A percentile compares a stretch with the other conserved stretches of the same genome.
Evolutionary conservation across 495 filamentous ascomycete species (phyloP).

Genomic region (Neurospora africana): DNA sequence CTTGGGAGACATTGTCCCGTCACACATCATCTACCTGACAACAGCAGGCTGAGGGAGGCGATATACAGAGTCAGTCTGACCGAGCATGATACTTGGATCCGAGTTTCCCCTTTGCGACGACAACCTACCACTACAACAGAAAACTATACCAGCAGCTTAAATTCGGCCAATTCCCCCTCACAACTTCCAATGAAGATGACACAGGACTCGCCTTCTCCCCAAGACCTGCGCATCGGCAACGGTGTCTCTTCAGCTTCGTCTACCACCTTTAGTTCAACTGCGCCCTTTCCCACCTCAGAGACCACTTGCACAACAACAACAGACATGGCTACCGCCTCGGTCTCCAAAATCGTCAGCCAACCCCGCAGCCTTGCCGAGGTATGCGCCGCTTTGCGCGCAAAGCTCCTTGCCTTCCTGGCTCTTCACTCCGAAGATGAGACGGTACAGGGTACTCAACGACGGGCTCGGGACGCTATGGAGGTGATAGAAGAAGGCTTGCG

Average conservation of each 20-base stretch:
- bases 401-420: conserved; percentile 59
- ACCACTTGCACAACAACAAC: neutral
- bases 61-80: neutral
- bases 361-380: conserved; percentile 16
- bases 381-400: conserved; percentile 41
- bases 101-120: neutral
- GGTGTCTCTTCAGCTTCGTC: conserved; percentile 3
- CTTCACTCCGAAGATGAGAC: conserved; percentile 42
- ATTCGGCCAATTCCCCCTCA: neutral
- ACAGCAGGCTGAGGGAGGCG: neutral
- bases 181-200: conserved; percentile 5
- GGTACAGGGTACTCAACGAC: conserved; percentile 56
- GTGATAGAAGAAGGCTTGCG: conserved; percentile 64
- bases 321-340: conserved; percentile 1
- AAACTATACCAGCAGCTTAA: neutral
- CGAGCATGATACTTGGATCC: neutral
- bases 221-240: conserved; percentile 9
- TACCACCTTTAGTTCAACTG: neutral
- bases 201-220: conserved; percentile 3
- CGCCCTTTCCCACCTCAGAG: neutral
- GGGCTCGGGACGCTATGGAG: conserved; percentile 56
- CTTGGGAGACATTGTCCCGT: neutral
- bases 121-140: neutral
- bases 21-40: neutral
- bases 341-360: neutral